Evolutionary conservation across 2,329 filamentous ascomycete genomes (phyloP), one percentile per base, ranked within the genome.

Genomic region (Dichotomopilus funicola): DNA sequence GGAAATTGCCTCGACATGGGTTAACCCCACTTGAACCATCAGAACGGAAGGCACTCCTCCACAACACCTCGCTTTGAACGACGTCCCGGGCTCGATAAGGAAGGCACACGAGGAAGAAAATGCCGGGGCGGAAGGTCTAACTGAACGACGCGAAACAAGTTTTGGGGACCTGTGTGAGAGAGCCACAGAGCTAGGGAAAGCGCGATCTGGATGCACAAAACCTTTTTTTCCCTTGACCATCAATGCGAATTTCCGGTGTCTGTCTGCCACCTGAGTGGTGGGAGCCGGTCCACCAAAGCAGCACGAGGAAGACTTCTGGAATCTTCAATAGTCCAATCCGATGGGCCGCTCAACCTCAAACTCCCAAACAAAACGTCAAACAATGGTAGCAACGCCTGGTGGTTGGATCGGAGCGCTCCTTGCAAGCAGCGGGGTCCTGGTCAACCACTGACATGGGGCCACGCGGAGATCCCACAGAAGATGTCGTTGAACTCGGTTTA

Each of bases 221-320:
- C 6, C 33, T 41, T 43, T 34, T 13, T 11, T 41, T 41, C 33
- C 19, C 19, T 27, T 19, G 19, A 42, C 27, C 34, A 36, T 41
- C 34, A 43, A 42, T 51, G 46, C 44, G 36, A 40, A 45, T 43
- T 43, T 52, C 45, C 38, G 51, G 53, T 49, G 54, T 45, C 41
- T 51, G 37, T 31, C 54, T 13, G 19, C 19, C 19, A 27, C 19
- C 53, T 53, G 55, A 57, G 52, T 54, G 55, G 55, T 48, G 44
- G 55, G 55, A 52, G 37, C 54, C 7, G 51, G 44, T 43, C 44
- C 50, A 11, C 40, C 49, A 27, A 41, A 55, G 54, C 52, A 58
- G 51, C 51, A 54, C 49, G 57, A 56, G 61, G 31, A 53, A 52
- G 59, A 62, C 62, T 64, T 63, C 62, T 63, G 57, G 62, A 62